A percentile compares a stretch with the other conserved stretches of the same genome.
Evolutionary conservation across 192 early-diverging fungal genomes (phyloP).

Genomic region (Funneliformis mosseae): DNA sequence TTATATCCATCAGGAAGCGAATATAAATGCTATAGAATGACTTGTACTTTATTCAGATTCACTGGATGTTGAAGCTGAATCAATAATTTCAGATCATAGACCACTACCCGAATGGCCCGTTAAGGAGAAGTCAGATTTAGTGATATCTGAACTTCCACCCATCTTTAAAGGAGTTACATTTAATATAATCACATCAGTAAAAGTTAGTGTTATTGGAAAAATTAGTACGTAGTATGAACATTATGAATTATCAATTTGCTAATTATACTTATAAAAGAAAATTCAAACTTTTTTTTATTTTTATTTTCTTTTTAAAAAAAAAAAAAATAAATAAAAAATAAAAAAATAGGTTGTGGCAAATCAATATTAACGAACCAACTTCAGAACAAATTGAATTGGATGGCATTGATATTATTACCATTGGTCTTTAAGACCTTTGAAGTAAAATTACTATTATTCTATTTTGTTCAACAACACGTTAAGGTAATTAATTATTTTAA

Average conservation of each 20-base stretch:
- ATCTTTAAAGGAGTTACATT: conserved; percentile 74
- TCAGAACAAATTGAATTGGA: conserved; percentile 53
- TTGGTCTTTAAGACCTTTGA: conserved; percentile 55
- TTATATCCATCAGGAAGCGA: conserved; percentile 68
- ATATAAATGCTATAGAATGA: conserved; percentile 68
- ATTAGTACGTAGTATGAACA: conserved; percentile 31
- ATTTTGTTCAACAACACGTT: conserved; percentile 72
- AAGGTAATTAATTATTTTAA: conserved; percentile 10
- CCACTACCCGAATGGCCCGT: conserved; percentile 65
- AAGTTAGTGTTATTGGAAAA: conserved; percentile 65
- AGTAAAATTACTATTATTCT: conserved; percentile 63
- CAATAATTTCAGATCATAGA: conserved; percentile 50
- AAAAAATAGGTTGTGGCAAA: conserved; percentile 58
- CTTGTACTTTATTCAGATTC: conserved; percentile 51
- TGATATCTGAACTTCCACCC: conserved; percentile 62
- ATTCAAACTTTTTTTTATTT: background rate
- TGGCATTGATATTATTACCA: conserved; percentile 53
- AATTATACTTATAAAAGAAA: background rate
- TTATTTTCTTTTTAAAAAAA: no score
- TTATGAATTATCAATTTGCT: background rate
- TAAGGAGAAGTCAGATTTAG: conserved; percentile 71
- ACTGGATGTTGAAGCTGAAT: conserved; percentile 77
- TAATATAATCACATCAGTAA: conserved; percentile 54
- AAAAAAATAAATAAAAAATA: no score
- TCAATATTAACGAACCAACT: conserved; percentile 55